Percentiles rank a stretch among this genome's conserved stretches.
These are phyloP conservation scores for Moesziomyces aphidis DNA, from an alignment of 1,284 basidiomycete species.

Conservation along the genomic window DNA sequence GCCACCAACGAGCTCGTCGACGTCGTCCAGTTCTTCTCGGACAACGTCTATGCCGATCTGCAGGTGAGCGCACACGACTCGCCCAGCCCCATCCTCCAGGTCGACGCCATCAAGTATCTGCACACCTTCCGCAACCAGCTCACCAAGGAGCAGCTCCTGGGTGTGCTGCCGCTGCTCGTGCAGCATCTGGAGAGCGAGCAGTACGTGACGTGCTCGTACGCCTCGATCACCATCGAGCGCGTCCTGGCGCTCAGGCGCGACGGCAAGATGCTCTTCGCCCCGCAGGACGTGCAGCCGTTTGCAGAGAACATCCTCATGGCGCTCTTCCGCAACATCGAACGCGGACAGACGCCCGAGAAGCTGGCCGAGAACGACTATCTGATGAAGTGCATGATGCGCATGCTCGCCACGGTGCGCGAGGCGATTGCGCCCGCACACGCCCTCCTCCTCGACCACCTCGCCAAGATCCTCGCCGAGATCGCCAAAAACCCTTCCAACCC, in stretches of 20 bases:
- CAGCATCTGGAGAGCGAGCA: slow-evolving; percentile 75
- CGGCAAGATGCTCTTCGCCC: slow-evolving; percentile 75
- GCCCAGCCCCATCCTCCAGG: slow-evolving; percentile 84
- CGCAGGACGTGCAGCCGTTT: slow-evolving; percentile 85
- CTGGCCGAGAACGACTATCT: slow-evolving; percentile 97
- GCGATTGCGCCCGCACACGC: slow-evolving; percentile 78
- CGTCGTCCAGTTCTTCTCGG: slow-evolving; percentile 93
- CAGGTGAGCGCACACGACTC: slow-evolving; percentile 74
- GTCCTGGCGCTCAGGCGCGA: slow-evolving; percentile 81
- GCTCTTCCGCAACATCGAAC: slow-evolving; percentile 83
- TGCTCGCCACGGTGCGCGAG: slow-evolving; percentile 88
- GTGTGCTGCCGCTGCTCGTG: slow-evolving; percentile 89
- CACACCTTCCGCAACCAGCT: slow-evolving; percentile 90
- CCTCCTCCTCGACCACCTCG: slow-evolving; percentile 79
- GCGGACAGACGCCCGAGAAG: slow-evolving; percentile 87
- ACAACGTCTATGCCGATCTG: slow-evolving; percentile 88
- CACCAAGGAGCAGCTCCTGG: slow-evolving; percentile 91
- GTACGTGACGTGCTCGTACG: slow-evolving; percentile 70
- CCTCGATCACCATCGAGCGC: slow-evolving; percentile 70
- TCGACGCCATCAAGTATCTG: slow-evolving; percentile 81
- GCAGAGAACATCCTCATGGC: slow-evolving; percentile 81
- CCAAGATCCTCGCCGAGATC: slow-evolving; percentile 84
- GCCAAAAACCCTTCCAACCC: slow-evolving; percentile 97
- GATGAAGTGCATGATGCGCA: slow-evolving; percentile 98
- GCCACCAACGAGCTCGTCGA: slow-evolving; percentile 91